phyloP scores from a whole-genome alignment of 768 basidiomycete species.

The Termitomyces sp. region DNA sequence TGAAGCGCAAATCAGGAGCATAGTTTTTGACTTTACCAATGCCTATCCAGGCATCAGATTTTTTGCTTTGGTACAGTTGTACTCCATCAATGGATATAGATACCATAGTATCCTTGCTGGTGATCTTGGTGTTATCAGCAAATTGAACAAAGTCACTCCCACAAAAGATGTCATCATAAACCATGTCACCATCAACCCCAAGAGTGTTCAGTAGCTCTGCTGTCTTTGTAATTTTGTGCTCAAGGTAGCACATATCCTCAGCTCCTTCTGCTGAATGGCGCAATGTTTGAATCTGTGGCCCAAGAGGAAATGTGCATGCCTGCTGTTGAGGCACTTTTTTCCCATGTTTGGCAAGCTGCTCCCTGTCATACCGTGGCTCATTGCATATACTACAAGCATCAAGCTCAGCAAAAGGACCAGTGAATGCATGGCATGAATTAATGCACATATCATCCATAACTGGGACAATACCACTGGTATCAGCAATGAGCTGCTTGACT shows the following conservation, averaged over 20 bases:
- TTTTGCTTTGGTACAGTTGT: slow-evolving; percentile 24
- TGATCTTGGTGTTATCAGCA: slow-evolving; percentile 19
- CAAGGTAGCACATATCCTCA: slow-evolving; percentile 14
- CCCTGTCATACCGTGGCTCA: background rate
- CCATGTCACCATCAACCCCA: background rate
- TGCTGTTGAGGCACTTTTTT: slow-evolving; percentile 5
- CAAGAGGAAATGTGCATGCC: slow-evolving; percentile 5
- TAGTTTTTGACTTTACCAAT: slow-evolving; percentile 32
- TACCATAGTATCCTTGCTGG: slow-evolving; percentile 27
- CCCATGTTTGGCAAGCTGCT: background rate
- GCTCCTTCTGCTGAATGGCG: background rate
- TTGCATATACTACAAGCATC: slow-evolving; percentile 12
- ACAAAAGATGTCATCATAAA: slow-evolving; percentile 24
- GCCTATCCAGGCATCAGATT: slow-evolving; percentile 39
- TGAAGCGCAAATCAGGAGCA: slow-evolving; percentile 29
- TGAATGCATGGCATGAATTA: slow-evolving; percentile 24
- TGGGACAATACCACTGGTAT: slow-evolving; percentile 14
- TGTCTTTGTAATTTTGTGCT: background rate
- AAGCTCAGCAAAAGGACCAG: slow-evolving; percentile 19
- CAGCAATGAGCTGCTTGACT: slow-evolving; percentile 9
- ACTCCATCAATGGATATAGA: slow-evolving; percentile 31
- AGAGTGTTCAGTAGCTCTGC: slow-evolving; percentile 15
- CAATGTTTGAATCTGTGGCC: background rate
- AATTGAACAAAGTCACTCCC: slow-evolving; percentile 26
- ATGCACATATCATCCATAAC: background rate